Percentiles rank a stretch among this genome's conserved stretches.
These are phyloP conservation scores for Diaporthe eres DNA, from an alignment of 2,329 filamentous ascomycete species.

Conservation along the genomic window DNA sequence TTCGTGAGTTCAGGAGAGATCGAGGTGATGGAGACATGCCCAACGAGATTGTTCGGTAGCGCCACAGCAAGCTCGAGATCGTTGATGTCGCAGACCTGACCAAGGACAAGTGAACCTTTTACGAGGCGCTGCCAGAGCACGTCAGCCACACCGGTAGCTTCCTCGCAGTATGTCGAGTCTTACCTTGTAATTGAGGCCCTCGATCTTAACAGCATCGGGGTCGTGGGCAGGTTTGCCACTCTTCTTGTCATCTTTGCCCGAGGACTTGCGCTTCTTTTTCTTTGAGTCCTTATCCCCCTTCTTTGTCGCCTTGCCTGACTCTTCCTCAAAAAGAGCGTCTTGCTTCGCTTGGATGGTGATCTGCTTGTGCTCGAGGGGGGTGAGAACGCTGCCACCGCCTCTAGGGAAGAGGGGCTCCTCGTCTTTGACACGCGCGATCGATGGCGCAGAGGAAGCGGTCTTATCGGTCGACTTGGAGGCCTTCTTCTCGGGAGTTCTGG, in stretches of 20 bases:
- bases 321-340: slow-evolving; percentile 91
- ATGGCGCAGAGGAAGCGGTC: slow-evolving; percentile 26
- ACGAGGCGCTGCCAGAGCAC: slow-evolving; percentile 75
- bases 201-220: slow-evolving; percentile 77
- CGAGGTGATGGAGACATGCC: slow-evolving; percentile 92
- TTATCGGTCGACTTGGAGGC: slow-evolving; percentile 45
- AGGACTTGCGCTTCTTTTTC: slow-evolving; percentile 70
- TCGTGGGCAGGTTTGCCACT: slow-evolving; percentile 58
- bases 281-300: slow-evolving; percentile 60
- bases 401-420: slow-evolving; percentile 94
- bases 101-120: slow-evolving; percentile 89
- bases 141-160: slow-evolving; percentile 22
- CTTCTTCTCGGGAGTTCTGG: slow-evolving; percentile 51
- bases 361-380: slow-evolving; percentile 95
- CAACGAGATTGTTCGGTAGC: slow-evolving; percentile 92
- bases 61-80: slow-evolving; percentile 83
- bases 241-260: slow-evolving; percentile 64
- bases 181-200: slow-evolving; percentile 92
- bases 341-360: slow-evolving; percentile 94
- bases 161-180: slow-evolving; percentile 45
- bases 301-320: slow-evolving; percentile 67
- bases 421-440: slow-evolving; percentile 70
- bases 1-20: slow-evolving; percentile 85
- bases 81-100: slow-evolving; percentile 86
- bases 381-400: slow-evolving; percentile 91